Base-by-base conservation (phyloP, 2,329 filamentous ascomycete genomes). In the Botrytis sinoallii region DNA sequence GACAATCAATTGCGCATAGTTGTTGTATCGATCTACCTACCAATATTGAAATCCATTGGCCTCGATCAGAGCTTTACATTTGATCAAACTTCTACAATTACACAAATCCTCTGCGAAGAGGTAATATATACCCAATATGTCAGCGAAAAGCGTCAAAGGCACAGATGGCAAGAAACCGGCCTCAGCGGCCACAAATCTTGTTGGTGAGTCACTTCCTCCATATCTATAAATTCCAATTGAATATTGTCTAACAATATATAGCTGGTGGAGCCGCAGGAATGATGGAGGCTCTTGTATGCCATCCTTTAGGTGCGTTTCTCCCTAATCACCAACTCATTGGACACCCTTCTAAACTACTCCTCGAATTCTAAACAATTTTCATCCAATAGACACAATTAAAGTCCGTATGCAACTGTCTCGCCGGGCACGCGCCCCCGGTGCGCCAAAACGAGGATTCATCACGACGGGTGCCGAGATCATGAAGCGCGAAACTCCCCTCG, bases 391-490 rank as follows among this genome's bases (percentile, higher is more conserved):
- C 84, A 98, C 95, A 75, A 97, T 98, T 86, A 98, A 99, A 88
- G 96, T 99, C 76, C 94, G 96, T 79, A 99, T 99, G 97, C 96
- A 99, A 85, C 91, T 99, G 75, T 98, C 96, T 73, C 89, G 92
- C 78, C 90, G 96, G 82, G 94, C 93, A 68, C 89, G 92, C 78
- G 88, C 90, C 75, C 94, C 94, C 73, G 96, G 96, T 75, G 90
- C 84, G 57, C 93, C 95, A 80, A 91, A 92, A 79, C 92, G 94
- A 78, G 95, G 96, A 76, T 99, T 99, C 85, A 82, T 98, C 77
- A 86, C 86, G 73, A 99, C 96, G 2, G 96, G 96, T 75, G 84
- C 87, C 76, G 93, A 97, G 79, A 98, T 99, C 79, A 90, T 97
- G 72, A 89, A 89, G 82, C 91, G 92, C 80, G 96, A 99, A 85